Base-by-base conservation (phyloP, 768 basidiomycete species). In the Macrolepiota albuminosa region DNA sequence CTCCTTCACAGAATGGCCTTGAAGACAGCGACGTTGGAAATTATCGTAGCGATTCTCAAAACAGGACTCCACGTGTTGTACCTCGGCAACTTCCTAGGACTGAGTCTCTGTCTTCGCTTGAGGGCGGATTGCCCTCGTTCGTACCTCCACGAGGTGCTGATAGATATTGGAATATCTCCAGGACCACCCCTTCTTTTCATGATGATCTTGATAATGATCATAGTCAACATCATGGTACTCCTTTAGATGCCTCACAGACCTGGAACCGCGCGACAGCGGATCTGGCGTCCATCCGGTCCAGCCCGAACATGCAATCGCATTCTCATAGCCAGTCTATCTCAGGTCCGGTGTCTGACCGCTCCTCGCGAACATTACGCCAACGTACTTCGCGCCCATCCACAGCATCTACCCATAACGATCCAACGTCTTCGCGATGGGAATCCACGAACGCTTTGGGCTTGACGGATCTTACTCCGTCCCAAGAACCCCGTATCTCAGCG, bases 401-500 rank as follows among this genome's bases (percentile, higher is more conserved):
- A n/a, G 48, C n/a, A 26, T 10, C 34, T 9, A 29, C 16, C 10
- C 2, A 45, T 29, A 36, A 54, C 18, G 47, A 53, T 21, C 16
- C 33, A 1, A 11, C 40, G 11, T 37, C 49, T 36, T 16, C 42
- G 43, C 16, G 48, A 3, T 21, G 40, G 54, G 40, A 31, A 18
- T 46, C 37, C 18, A 54, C 26, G 1, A 63, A 64, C 16, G 60
- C 60, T 26, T 51, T 64, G 21, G 63, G 63, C 16, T 40, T 64
- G 24, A 60, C 40, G 16, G 60, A 64, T 29, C 49, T 58, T 49
- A 9, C 48, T 14, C 21, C 43, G 11, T 59, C 63, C 2, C 42
- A 52, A 29, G 63, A 58, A 33, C 57, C 50, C 3, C 42, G 39
- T 29, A 64, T 64, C 43, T 64, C 63, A 58, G 63, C 63, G 16